Conservation (phyloP, 192 early-diverging fungal genomes). For the Endogone sp. region DNA sequence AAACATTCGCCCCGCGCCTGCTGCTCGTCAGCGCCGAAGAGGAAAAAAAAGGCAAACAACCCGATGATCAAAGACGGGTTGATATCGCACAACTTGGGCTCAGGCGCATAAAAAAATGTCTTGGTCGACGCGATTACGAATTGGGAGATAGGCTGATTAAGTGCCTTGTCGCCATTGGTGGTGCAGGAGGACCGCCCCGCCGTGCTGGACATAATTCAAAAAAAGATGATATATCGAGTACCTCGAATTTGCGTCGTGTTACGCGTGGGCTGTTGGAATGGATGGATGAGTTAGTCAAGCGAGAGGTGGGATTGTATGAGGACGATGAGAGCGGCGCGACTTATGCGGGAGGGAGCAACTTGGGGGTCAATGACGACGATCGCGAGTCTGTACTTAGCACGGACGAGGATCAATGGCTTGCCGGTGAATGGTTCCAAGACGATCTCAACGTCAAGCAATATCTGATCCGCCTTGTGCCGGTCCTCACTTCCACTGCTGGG, state of each 20-base stretch:
- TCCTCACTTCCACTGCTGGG: slow-evolving; percentile 11
- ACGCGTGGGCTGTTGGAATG: slow-evolving; percentile 15
- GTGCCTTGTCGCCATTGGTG: neutral
- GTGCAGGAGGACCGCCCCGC: neutral
- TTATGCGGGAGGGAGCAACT: neutral
- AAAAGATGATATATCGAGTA: neutral
- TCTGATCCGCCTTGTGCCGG: slow-evolving; percentile 18
- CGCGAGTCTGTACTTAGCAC: neutral
- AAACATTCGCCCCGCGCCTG: slow-evolving; percentile 11
- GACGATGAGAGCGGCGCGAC: neutral
- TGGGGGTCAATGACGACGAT: neutral
- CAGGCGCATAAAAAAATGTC: slow-evolving; percentile 6
- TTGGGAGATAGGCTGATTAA: slow-evolving; percentile 9
- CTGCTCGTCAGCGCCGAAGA: slow-evolving; percentile 15
- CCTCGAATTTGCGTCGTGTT: slow-evolving; percentile 1
- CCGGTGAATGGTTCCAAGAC: slow-evolving; percentile 28
- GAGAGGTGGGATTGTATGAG: slow-evolving; percentile 15
- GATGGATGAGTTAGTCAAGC: slow-evolving; percentile 26
- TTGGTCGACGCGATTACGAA: slow-evolving; percentile 6
- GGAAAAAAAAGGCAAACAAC: neutral
- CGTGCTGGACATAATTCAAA: too few relatives aligned
- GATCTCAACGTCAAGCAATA: slow-evolving; percentile 26
- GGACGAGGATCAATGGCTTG: slow-evolving; percentile 1
- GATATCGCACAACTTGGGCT: slow-evolving; percentile 5
- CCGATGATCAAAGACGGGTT: slow-evolving; percentile 4